Evolutionary conservation across 2,329 filamentous ascomycete species (phyloP).

Genomic region (Daldinia eschscholtzii): DNA sequence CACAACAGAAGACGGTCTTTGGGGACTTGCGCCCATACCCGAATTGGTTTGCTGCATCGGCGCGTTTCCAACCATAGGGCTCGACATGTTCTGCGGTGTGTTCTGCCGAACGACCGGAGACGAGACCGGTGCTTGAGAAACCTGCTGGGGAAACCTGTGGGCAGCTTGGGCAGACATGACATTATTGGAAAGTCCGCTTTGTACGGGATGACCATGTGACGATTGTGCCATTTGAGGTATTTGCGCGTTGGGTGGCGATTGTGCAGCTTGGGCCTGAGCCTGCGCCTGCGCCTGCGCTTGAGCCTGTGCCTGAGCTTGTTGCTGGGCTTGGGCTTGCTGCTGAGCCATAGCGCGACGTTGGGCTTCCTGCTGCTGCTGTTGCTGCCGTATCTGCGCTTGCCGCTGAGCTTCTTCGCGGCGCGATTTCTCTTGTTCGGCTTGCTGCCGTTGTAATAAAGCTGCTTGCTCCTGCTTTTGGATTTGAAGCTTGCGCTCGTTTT

Average conservation of each 20-base stretch:
- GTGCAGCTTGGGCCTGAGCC: constrained; percentile 51
- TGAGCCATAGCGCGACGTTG: constrained; percentile 47
- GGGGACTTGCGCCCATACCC: constrained; percentile 76
- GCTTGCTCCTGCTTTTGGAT: constrained; percentile 60
- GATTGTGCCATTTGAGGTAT: constrained; percentile 55
- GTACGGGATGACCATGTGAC: constrained; percentile 60
- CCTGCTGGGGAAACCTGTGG: constrained; percentile 65
- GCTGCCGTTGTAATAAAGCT: constrained; percentile 54
- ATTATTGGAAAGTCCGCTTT: constrained; percentile 59
- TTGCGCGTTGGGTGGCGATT: constrained; percentile 50
- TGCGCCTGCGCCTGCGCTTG: constrained; percentile 52
- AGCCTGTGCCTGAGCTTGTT: constrained; percentile 43
- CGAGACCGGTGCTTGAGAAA: constrained; percentile 72
- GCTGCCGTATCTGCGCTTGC: constrained; percentile 57
- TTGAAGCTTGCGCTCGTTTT: constrained; percentile 67
- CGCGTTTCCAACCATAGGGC: constrained; percentile 72
- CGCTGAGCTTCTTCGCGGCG: constrained; percentile 55
- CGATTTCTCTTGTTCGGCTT: constrained; percentile 52
- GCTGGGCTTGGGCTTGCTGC: constrained; percentile 48
- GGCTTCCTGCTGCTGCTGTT: constrained; percentile 50
- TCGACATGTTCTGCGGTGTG: constrained; percentile 74
- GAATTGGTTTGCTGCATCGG: constrained; percentile 76
- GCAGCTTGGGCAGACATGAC: constrained; percentile 58
- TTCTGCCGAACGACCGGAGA: constrained; percentile 76
- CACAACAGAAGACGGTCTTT: constrained; percentile 74